Evolutionary conservation across 2,329 filamentous ascomycete species (phyloP).

Genomic region (Blumeria hordei): DNA sequence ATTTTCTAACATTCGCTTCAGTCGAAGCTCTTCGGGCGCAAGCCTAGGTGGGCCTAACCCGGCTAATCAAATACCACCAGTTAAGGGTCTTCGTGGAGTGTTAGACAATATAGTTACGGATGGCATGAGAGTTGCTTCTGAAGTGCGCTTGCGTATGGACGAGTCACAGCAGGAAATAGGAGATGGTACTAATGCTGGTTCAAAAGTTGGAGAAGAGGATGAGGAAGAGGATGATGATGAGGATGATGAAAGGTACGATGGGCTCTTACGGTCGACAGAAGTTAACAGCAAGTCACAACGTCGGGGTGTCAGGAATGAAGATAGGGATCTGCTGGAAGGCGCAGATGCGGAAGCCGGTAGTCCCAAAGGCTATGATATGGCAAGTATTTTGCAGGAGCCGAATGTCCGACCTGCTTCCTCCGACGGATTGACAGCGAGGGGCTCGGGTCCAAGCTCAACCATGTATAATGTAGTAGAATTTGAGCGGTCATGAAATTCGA

Average conservation of each 20-base stretch:
- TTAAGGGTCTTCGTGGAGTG: slow-evolving; percentile 68
- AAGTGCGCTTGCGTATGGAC: slow-evolving; percentile 81
- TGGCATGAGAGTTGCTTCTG: slow-evolving; percentile 83
- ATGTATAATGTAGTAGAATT: slow-evolving; percentile 23
- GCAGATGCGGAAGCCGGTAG: slow-evolving; percentile 43
- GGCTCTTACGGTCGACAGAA: slow-evolving; percentile 9
- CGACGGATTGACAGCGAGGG: background rate
- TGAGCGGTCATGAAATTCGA: slow-evolving; percentile 14
- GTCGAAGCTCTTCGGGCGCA: slow-evolving; percentile 19
- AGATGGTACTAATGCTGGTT: slow-evolving; percentile 48
- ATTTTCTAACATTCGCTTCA: slow-evolving; percentile 48
- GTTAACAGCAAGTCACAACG: slow-evolving; percentile 35
- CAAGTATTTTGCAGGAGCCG: slow-evolving; percentile 1
- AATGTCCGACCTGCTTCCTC: background rate
- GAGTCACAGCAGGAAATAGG: slow-evolving; percentile 85
- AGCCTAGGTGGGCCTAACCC: slow-evolving; percentile 10
- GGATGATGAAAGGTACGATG: slow-evolving; percentile 14
- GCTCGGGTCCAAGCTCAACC: slow-evolving; percentile 1
- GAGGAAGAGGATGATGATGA: slow-evolving; percentile 29
- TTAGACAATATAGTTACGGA: slow-evolving; percentile 95
- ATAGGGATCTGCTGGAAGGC: slow-evolving; percentile 48
- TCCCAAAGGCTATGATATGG: slow-evolving; percentile 12
- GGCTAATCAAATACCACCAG: slow-evolving; percentile 17
- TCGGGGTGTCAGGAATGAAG: slow-evolving; percentile 38
- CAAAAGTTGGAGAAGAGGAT: slow-evolving; percentile 47